Evolutionary conservation across 495 filamentous ascomycete genomes (phyloP).

Genomic region (Xylaria cubensis): DNA sequence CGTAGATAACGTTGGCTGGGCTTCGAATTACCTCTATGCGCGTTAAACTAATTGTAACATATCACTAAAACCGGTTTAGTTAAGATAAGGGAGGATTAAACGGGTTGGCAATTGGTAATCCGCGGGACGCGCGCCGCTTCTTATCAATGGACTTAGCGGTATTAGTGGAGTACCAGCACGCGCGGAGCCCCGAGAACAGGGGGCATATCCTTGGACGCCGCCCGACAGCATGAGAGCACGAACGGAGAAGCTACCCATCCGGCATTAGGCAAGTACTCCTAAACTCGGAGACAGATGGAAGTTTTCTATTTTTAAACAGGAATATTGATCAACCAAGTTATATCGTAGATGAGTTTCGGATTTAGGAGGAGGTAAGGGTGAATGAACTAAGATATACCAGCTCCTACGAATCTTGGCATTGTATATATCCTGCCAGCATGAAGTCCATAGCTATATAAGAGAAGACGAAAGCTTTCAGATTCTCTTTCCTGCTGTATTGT

Average conservation of each 20-base stretch:
- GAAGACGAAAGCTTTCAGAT: neutral
- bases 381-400: neutral
- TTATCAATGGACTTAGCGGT: neutral
- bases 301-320: neutral
- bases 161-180: slow-evolving; percentile 1
- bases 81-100: no score
- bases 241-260: neutral
- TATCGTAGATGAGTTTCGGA: neutral
- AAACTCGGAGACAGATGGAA: neutral
- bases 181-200: neutral
- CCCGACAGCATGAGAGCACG: neutral
- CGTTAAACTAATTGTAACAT: neutral
- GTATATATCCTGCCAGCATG: no score
- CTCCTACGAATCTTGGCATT: no score
- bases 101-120: neutral
- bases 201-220: neutral
- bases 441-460: neutral
- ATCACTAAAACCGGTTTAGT: neutral
- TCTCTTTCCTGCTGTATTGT: neutral
- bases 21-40: neutral
- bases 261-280: neutral
- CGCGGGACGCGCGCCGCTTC: slow-evolving; percentile 1
- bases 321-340: neutral
- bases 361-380: slow-evolving; percentile 7
- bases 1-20: no score